Evolutionary conservation across 2,329 filamentous ascomycete genomes (phyloP).

Genomic region (Chaetomiaceae sp.): DNA sequence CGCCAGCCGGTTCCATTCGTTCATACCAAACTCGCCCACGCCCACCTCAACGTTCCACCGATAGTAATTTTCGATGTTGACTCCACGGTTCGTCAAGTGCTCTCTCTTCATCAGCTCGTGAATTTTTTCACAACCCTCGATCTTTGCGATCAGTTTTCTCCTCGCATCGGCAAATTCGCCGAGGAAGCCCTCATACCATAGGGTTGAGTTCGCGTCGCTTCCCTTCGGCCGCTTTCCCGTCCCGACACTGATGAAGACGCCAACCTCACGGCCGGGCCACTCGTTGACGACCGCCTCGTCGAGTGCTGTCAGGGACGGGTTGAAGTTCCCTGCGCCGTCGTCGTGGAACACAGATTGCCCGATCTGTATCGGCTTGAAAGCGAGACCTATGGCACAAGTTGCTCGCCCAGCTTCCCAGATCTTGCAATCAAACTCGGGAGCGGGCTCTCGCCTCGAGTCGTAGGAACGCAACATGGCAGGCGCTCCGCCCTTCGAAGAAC

Average conservation of each 20-base stretch:
- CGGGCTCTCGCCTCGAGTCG: slow-evolving; percentile 86
- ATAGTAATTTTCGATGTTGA: slow-evolving; percentile 88
- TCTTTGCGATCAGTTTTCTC: slow-evolving; percentile 78
- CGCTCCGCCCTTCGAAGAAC: slow-evolving; percentile 62
- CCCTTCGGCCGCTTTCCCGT: slow-evolving; percentile 73
- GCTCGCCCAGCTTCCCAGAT: slow-evolving; percentile 97
- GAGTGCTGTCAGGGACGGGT: slow-evolving; percentile 77
- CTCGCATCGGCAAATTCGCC: slow-evolving; percentile 90
- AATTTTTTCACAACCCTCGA: slow-evolving; percentile 89
- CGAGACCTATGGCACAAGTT: slow-evolving; percentile 84
- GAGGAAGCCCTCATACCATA: slow-evolving; percentile 93
- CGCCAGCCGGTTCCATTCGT: slow-evolving; percentile 90
- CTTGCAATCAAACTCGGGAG: slow-evolving; percentile 87
- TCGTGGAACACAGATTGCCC: slow-evolving; percentile 93
- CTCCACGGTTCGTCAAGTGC: slow-evolving; percentile 68
- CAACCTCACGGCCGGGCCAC: slow-evolving; percentile 90
- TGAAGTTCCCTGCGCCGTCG: slow-evolving; percentile 86
- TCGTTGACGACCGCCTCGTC: slow-evolving; percentile 91
- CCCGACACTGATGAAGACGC: slow-evolving; percentile 89
- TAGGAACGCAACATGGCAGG: slow-evolving; percentile 84
- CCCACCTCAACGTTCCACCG: slow-evolving; percentile 95
- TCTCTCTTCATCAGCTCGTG: slow-evolving; percentile 83
- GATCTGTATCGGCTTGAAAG: slow-evolving; percentile 93
- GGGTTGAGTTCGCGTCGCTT: slow-evolving; percentile 64
- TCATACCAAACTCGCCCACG: slow-evolving; percentile 97